These are phyloP conservation scores for Quercus dentata DNA, from an alignment of 306 rosid genomes.

Conservation along the genomic window DNA sequence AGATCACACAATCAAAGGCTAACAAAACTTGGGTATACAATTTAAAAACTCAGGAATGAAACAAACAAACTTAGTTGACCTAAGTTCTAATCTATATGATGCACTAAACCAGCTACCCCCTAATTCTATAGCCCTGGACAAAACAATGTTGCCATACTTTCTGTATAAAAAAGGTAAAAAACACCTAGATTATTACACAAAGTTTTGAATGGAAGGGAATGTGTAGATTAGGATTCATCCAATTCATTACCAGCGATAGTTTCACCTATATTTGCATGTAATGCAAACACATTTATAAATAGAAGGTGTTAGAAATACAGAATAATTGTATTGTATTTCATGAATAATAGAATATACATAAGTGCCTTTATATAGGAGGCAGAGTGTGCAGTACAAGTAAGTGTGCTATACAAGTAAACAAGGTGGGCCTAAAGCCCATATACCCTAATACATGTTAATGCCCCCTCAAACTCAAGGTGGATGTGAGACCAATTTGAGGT, in stretches of 20 bases:
- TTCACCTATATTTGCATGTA: neutral
- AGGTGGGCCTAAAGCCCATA: too few species aligned
- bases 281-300: neutral
- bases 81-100: neutral
- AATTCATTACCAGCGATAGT: neutral
- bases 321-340: too few species aligned
- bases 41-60: neutral
- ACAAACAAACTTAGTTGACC: neutral
- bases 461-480: too few species aligned
- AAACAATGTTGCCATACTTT: neutral
- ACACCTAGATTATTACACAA: neutral
- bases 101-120: neutral
- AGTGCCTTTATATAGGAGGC: too few species aligned
- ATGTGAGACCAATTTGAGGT: too few species aligned
- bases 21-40: neutral
- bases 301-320: too few species aligned
- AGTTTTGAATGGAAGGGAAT: neutral
- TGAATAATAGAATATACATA: too few species aligned
- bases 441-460: too few species aligned
- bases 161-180: neutral
- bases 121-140: neutral
- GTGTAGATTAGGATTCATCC: neutral
- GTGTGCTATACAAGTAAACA: too few species aligned
- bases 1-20: neutral
- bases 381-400: too few species aligned